Evolutionary conservation across 2,329 filamentous ascomycete genomes (phyloP), one percentile per base, ranked within the genome.

Genomic region (Sporothrix curviconia): DNA sequence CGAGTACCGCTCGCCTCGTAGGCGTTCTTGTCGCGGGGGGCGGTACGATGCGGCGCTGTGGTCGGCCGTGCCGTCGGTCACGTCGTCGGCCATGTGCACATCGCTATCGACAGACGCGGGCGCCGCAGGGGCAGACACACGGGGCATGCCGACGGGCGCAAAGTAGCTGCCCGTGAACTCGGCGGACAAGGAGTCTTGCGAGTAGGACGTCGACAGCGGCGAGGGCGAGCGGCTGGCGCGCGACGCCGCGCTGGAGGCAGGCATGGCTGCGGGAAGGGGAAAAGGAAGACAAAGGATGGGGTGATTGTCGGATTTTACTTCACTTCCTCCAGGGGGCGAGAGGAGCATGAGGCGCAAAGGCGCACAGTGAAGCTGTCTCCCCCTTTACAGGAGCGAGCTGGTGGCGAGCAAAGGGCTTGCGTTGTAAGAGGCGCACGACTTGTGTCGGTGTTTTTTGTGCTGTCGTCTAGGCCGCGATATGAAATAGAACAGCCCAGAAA

Each of bases 61-160:
- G n/a, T 25, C 37, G 37, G 51, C 30, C 17, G 46, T 47, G 32
- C 42, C 58, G 50, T 60, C 61, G 15, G 59, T 52, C 5, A 53
- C 56, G 7, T 62, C 61, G 0, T 62, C 61, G 0, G 59, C 56
- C 61, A 62, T 62, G 5, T 59, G 53, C 4, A 58, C 55, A 25
- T 61, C 61, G 57, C 56, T 58, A 36, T 61, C 57, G 37, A 46
- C 25, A 12, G 56, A 54, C 1, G 15, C 37, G 4, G 28, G 28
- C 28, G 28, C 28, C 6, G 28, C 28, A 11, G 28, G 28, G 6
- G 24, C 47, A 4, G 17, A 36, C 19, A 25, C n/a, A 11, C 40
- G 12, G 17, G 34, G 53, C 40, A 37, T 14, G 12, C n/a, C 17
- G 3, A 49, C 24, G 32, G 40, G 53, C 53, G 44, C 30, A 44